Conservation (phyloP, 192 early-diverging fungal genomes). For the Entomortierella chlamydospora region DNA sequence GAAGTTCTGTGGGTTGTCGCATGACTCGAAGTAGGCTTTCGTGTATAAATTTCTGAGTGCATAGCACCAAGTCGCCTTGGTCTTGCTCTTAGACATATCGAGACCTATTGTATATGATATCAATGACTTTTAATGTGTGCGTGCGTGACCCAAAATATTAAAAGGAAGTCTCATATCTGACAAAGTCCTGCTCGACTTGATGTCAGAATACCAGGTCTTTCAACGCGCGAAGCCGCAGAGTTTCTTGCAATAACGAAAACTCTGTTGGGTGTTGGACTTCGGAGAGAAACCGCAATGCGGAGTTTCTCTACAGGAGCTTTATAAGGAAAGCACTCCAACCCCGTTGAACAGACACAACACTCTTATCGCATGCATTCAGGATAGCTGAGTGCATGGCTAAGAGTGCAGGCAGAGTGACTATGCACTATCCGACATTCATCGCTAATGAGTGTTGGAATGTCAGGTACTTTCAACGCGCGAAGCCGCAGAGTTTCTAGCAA, state of each 20-base stretch:
- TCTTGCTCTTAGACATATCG: conserved; percentile 3
- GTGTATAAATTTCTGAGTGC: conserved; percentile 11
- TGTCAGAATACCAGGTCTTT: conserved; percentile 38
- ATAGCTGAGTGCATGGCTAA: too few relatives aligned
- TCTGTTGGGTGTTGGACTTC: conserved; percentile 28
- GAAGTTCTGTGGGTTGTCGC: conserved; percentile 8
- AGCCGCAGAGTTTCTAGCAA: conserved; percentile 34
- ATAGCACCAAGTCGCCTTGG: conserved; percentile 4
- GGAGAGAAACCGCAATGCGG: conserved; percentile 22
- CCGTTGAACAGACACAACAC: conserved; percentile 10
- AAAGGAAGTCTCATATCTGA: conserved; percentile 30
- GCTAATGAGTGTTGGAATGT: conserved; percentile 24
- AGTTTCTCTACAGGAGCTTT: conserved; percentile 27
- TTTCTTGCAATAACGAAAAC: conserved; percentile 26
- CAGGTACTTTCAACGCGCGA: conserved; percentile 27
- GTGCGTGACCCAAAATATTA: conserved; percentile 5
- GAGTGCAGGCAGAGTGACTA: conserved; percentile 9
- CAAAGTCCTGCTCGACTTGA: conserved; percentile 26
- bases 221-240: conserved; percentile 8
- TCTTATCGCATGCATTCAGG: conserved; percentile 8
- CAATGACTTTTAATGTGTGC: too few relatives aligned
- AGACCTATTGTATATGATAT: too few relatives aligned
- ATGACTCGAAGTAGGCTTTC: conserved; percentile 14
- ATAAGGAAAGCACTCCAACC: conserved; percentile 27
- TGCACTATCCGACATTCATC: conserved; percentile 3